Base-by-base conservation (phyloP, 2,329 filamentous ascomycete species). In the Microcyclosporella mali region DNA sequence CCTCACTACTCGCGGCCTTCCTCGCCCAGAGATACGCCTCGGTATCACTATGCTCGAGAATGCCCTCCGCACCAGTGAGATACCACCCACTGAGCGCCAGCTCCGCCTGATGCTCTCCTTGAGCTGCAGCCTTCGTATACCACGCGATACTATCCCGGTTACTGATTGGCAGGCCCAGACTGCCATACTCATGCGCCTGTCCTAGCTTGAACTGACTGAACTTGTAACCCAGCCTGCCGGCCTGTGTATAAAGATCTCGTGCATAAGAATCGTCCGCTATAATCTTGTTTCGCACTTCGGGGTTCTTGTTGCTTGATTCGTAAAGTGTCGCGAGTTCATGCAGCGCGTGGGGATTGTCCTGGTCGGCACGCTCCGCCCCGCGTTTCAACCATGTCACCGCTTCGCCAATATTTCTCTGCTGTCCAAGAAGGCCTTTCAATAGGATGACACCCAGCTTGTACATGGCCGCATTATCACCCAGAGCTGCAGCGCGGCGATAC, bases 371-470 rank as follows among this genome's bases (percentile, higher is more conserved):
- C 55, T 97, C 89, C 0, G 89, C 89, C 2, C 92, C 92, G 33
- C 89, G 81, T 70, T 95, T 95, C 40, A 98, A 75, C 89, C 92
- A 97, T 16, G 80, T 82, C 17, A 95, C 78, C 14, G 88, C 89
- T 67, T 97, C 92, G 33, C 84, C 78, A 2, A 87, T 78, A 59
- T 94, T 94, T 59, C 74, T 80, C 17, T 75, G 77, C 62, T 97
- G 89, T 3, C 89, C 89, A n/a, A 98, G 76, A 19, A 97, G 73
- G 9, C 90, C 92, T 66, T 97, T 97, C 41, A 97, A 77, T 49
- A 87, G 71, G 53, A 98, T 94, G 83, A 95, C 94, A 45, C 92
- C 92, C 67, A 97, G 81, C 67, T 98, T 98, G 71, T 95, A 98
- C 88, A 97, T 94, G 21, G 89, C 92, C 0, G 90, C 85, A 1